Base-by-base conservation (phyloP, 345 rosid genomes). In the Isatis tinctoria region DNA sequence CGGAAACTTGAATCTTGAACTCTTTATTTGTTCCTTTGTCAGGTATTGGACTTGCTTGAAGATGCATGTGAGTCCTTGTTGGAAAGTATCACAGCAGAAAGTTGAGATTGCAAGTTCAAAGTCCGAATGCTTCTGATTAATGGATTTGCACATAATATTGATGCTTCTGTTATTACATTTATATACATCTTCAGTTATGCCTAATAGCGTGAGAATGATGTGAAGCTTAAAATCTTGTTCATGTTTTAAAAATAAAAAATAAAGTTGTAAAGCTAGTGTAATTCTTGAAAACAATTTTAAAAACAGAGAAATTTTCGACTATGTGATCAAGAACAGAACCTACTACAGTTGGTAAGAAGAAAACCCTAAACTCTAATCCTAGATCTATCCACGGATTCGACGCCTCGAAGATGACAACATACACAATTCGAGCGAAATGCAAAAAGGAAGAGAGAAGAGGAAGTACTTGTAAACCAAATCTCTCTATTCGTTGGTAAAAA, bases 21-120 rank as follows among this genome's bases (percentile, higher is more conserved):
- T 17, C 20, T 43, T 6, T 45, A 41, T 48, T 36, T 32, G n/a
- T 35, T 26, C 13, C 10, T 37, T 69, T 51, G 22, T 20, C 82
- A 94, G 97, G 98, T 91, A 54, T 67, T 94, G 74, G 91, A 94
- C 78, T 56, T 91, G 74, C 97, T 91, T 69, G 96, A 88, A 79
- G 98, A 94, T 84, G 96, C 95, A 7, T 94, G 97, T 56, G 93
- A 83, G 72, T 91, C 97, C 11, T 74, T 91, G 88, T 70, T 94
- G 79, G 96, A 94, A 77, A 86, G 84, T 82, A 83, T 93, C 61
- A 53, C 80, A 77, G 83, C 84, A 0, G 83, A 77, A 76, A 82
- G 0, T 33, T 70, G 48, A 59, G 56, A 70, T 7, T 10, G 22
- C 56, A 8, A 67, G 48, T 17, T 8, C 18, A 33, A 13, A 8